Evolutionary conservation across 495 filamentous ascomycete species (phyloP).

Genomic region (Aspergillus carlsbadensis): DNA sequence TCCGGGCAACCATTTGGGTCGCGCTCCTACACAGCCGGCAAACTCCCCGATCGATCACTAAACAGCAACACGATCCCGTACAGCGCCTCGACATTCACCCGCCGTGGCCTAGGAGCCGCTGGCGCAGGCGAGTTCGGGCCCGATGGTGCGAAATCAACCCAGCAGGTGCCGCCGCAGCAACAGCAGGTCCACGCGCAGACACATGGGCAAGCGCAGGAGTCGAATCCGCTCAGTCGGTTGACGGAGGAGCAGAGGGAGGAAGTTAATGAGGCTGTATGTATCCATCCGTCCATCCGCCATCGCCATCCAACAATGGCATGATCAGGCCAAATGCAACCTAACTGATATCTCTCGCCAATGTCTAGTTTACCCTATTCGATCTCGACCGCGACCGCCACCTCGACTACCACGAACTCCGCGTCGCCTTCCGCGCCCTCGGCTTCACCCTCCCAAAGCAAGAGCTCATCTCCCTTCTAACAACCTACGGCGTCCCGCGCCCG

Average conservation of each 20-base stretch:
- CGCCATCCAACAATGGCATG: too few species aligned
- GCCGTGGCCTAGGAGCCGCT: slow-evolving; percentile 29
- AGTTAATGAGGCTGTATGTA: slow-evolving; percentile 80
- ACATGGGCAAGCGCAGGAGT: slow-evolving; percentile 39
- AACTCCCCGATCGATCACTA: slow-evolving; percentile 50
- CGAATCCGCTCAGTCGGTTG: slow-evolving; percentile 53
- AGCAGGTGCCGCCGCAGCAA: slow-evolving; percentile 26
- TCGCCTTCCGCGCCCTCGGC: slow-evolving; percentile 93
- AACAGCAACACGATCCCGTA: slow-evolving; percentile 45
- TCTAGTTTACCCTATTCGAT: slow-evolving; percentile 91
- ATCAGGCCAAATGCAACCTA: not conserved
- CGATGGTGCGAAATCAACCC: slow-evolving; percentile 30
- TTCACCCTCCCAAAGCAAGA: slow-evolving; percentile 87
- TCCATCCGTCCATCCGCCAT: not conserved
- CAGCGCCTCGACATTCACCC: slow-evolving; percentile 47
- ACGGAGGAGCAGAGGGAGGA: slow-evolving; percentile 88
- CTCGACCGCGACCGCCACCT: slow-evolving; percentile 92
- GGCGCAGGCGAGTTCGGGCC: slow-evolving; percentile 30
- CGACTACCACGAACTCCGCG: slow-evolving; percentile 97
- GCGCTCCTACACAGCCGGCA: slow-evolving; percentile 47
- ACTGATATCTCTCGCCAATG: not conserved
- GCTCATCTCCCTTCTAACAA: slow-evolving; percentile 70
- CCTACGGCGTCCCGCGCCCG: slow-evolving; percentile 63
- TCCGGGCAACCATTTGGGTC: slow-evolving; percentile 50
- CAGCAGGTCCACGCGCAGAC: slow-evolving; percentile 33